Evolutionary conservation across 352 stramenopile species (phyloP).

Genomic region (Phytophthora sp.): DNA sequence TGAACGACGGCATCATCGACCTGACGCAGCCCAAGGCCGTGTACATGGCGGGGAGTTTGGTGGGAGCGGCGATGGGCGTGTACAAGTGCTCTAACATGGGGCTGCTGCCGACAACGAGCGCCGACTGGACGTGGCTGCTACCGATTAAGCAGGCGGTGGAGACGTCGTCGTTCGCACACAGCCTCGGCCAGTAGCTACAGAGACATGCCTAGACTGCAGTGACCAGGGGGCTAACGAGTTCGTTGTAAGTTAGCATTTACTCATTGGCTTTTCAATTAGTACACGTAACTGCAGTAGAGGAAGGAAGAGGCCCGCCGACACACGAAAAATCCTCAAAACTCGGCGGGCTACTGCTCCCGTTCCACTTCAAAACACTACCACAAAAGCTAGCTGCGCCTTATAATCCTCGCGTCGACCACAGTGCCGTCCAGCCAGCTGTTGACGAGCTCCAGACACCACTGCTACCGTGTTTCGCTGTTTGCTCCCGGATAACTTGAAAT

Average conservation of each 20-base stretch:
- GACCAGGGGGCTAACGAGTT: background rate
- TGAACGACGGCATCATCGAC: slow-evolving; percentile 80
- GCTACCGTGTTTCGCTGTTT: slow-evolving; percentile 4
- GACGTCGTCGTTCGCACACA: slow-evolving; percentile 73
- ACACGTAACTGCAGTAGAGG: slow-evolving; percentile 39
- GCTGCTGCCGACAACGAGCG: slow-evolving; percentile 90
- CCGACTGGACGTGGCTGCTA: slow-evolving; percentile 93
- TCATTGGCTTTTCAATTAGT: slow-evolving; percentile 40
- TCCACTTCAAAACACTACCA: slow-evolving; percentile 16
- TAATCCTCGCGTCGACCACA: slow-evolving; percentile 23
- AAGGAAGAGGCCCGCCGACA: slow-evolving; percentile 15
- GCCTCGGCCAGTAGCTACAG: slow-evolving; percentile 37
- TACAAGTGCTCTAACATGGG: slow-evolving; percentile 95
- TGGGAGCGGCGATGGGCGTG: slow-evolving; percentile 86
- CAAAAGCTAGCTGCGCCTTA: slow-evolving; percentile 31
- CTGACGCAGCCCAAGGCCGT: slow-evolving; percentile 90
- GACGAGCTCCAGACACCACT: background rate
- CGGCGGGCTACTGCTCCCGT: slow-evolving; percentile 9
- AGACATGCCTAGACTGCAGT: background rate
- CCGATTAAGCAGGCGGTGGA: slow-evolving; percentile 84
- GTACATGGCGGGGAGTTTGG: slow-evolving; percentile 88
- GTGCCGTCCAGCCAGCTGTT: slow-evolving; percentile 6
- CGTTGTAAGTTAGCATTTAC: slow-evolving; percentile 35
- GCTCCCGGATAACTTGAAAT: slow-evolving; percentile 26
- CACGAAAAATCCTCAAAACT: slow-evolving; percentile 35